Conservation (phyloP, 306 rosid genomes). For the Oxytropis ochrocephala region DNA sequence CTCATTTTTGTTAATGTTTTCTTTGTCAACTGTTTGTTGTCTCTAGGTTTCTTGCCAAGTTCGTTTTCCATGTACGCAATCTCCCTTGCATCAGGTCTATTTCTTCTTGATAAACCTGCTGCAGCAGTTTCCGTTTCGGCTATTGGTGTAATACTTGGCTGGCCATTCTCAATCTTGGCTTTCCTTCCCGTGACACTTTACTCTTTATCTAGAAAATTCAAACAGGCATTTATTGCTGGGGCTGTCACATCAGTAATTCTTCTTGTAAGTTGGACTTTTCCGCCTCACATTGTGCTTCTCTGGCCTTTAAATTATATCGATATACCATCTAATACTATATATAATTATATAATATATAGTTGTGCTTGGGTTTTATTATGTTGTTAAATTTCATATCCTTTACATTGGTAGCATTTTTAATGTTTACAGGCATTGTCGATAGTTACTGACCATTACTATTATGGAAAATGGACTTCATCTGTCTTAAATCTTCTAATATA, state of each 20-base stretch:
- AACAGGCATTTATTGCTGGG: slow-evolving; percentile 62
- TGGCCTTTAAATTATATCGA: slow-evolving; percentile 3
- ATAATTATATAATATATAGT: neutral
- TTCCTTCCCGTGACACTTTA: slow-evolving; percentile 77
- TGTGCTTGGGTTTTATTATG: neutral
- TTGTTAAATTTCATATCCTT: slow-evolving; percentile 5
- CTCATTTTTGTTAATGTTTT: slow-evolving; percentile 11
- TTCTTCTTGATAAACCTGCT: slow-evolving; percentile 80
- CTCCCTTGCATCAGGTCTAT: slow-evolving; percentile 83
- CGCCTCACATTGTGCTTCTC: neutral
- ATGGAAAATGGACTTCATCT: slow-evolving; percentile 88
- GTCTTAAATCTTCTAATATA: slow-evolving; percentile 75
- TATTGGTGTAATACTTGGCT: slow-evolving; percentile 85
- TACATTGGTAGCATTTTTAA: neutral
- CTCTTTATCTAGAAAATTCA: slow-evolving; percentile 59
- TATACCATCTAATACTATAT: neutral
- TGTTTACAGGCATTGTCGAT: slow-evolving; percentile 56
- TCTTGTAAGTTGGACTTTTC: slow-evolving; percentile 56
- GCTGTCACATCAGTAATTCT: slow-evolving; percentile 59
- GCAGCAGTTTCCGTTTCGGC: slow-evolving; percentile 76
- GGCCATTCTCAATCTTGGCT: slow-evolving; percentile 98
- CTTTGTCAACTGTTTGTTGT: slow-evolving; percentile 5
- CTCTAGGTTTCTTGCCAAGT: slow-evolving; percentile 95
- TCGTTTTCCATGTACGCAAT: slow-evolving; percentile 96
- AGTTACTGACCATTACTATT: slow-evolving; percentile 57